Evolutionary conservation across 768 basidiomycete species (phyloP).

Genomic region (Solioccasus polychromus): DNA sequence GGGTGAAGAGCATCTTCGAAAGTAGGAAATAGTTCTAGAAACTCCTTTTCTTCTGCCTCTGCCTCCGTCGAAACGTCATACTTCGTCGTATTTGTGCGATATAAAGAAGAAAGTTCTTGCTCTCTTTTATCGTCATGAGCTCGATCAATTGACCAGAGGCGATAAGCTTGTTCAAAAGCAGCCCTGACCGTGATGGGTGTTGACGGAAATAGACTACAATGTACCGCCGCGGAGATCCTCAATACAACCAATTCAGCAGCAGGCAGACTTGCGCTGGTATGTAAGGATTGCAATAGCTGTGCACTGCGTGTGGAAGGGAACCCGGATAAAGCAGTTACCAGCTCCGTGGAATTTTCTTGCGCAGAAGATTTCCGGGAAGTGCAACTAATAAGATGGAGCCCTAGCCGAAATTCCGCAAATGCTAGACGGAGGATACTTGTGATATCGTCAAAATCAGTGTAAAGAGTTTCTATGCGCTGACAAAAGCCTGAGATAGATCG

Average conservation of each 20-base stretch:
- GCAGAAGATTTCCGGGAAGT: constrained; percentile 16
- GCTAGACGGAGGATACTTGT: constrained; percentile 62
- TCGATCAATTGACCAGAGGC: constrained; percentile 84
- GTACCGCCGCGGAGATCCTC: constrained; percentile 38
- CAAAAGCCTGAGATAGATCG: constrained; percentile 75
- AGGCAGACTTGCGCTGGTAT: constrained; percentile 11
- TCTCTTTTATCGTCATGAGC: constrained; percentile 64
- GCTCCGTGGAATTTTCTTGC: constrained; percentile 17
- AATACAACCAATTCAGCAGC: constrained; percentile 38
- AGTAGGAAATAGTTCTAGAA: constrained; percentile 80
- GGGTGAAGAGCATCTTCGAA: constrained; percentile 59
- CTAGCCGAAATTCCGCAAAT: constrained; percentile 64
- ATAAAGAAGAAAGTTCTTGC: constrained; percentile 68
- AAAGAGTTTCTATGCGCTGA: constrained; percentile 65
- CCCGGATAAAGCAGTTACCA: constrained; percentile 39
- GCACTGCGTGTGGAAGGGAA: constrained; percentile 56
- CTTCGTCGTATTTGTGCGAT: constrained; percentile 58
- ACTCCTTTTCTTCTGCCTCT: constrained; percentile 80
- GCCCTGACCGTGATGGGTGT: constrained; percentile 35
- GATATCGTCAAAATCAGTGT: constrained; percentile 72
- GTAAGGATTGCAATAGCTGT: constrained; percentile 30
- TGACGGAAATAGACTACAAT: constrained; percentile 21
- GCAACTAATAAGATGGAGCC: constrained; percentile 54
- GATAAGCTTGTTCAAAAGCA: constrained; percentile 65
- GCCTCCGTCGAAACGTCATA: constrained; percentile 60